Base-by-base conservation (phyloP, 2,329 filamentous ascomycete species). In the Torrubiellomyces zombiae region DNA sequence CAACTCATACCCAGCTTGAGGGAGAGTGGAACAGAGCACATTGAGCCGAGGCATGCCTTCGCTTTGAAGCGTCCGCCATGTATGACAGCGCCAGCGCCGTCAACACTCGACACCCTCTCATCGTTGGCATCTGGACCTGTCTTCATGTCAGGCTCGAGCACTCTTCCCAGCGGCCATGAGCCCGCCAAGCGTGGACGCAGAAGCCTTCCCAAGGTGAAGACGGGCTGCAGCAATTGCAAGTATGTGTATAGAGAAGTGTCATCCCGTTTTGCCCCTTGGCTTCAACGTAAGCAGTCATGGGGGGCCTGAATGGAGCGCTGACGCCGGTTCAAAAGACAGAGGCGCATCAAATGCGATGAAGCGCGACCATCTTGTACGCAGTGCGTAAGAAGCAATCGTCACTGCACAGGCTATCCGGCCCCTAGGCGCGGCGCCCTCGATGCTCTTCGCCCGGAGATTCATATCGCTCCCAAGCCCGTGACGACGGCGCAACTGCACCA, bases 221-320 rank as follows among this genome's bases (percentile, higher is more conserved):
- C 69, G 1, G 70, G 70, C 20, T 75, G 71, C 46, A 58, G 56
- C 38, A 72, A 67, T 44, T 76, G 70, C 70, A 75, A 75, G 70
- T 75, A 56, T 44, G 69, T 58, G 27, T n/a, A n/a, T n/a, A n/a
- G n/a, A n/a, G n/a, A n/a, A n/a, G n/a, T n/a, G n/a, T n/a, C n/a
- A n/a, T n/a, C n/a, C n/a, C n/a, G n/a, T n/a, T n/a, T n/a, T n/a
- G n/a, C n/a, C n/a, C n/a, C n/a, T n/a, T n/a, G n/a, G n/a, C n/a
- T n/a, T n/a, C n/a, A n/a, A n/a, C n/a, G n/a, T n/a, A 5, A 24
- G 38, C 28, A 17, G 22, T 14, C 7, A 8, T 19, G 18, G 8
- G 18, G n/a, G 18, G n/a, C 18, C n/a, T 19, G 27, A 33, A 21
- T 26, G 28, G 26, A 32, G 21, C 18, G 29, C 19, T 24, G n/a